Evolutionary conservation across 371 early-diverging fungal species (phyloP), one percentile per base, ranked within the genome.

Genomic region (Paraphysoderma sedebokerense): DNA sequence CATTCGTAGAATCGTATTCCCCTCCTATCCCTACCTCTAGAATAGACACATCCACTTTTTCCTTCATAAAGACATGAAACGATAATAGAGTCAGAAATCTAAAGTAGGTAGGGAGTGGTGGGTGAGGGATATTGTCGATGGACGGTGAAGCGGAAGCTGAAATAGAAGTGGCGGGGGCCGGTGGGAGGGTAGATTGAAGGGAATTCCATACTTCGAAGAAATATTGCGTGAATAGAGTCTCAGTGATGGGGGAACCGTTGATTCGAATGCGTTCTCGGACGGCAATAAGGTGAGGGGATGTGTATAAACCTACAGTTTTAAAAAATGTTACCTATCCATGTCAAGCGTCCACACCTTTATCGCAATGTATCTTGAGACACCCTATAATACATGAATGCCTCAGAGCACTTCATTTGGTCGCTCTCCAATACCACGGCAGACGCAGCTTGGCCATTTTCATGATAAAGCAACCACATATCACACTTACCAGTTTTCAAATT

Each of bases 221-320:
- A 61, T 92, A 84, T 53, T 81, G 70, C 7, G 85, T 75, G 70
- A 93, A 96, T 27, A 60, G 30, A 1, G 76, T 75, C 40, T 77
- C 68, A 9, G 72, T 66, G 3, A 97, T 60, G 3, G 93, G 91
- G 19, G 44, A 57, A 0, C 95, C 93, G 56, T 92, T 72, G 58
- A 95, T 84, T 37, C 91, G 72, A 47, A 97, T 92, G 26, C 98
- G 74, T 59, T 97, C 98, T 26, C 92, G 78, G 12, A 87, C 92
- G 46, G 87, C 77, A 35, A 85, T 72, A 52, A 96, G 55, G 56
- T 96, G 97, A 17, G 97, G 97, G 0, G 92, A 91, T 6, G 95
- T 90, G 55, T 77, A 97, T 32, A 92, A 59, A 7, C 86, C 87
- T 60, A n/a, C n/a, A n/a, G n/a, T n/a, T n/a, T n/a, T n/a, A n/a